Conservation (phyloP, 2,329 filamentous ascomycete species). For the Aspergillus sp. region DNA sequence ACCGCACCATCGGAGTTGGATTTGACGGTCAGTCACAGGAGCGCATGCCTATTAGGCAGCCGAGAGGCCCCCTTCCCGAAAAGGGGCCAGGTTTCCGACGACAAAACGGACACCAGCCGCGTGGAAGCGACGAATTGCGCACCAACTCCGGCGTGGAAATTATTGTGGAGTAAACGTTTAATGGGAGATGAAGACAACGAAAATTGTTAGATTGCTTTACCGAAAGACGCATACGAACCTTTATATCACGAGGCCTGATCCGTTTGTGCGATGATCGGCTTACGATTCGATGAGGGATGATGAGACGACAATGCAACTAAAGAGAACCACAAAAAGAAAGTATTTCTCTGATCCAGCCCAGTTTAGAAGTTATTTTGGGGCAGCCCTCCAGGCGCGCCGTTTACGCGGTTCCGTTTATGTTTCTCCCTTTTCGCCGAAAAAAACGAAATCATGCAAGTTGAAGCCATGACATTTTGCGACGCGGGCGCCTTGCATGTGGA, state of each 20-base stretch:
- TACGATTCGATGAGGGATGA: constrained; percentile 52
- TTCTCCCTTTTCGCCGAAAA: constrained; percentile 27
- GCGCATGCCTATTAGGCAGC: constrained; percentile 60
- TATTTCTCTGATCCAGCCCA: constrained; percentile 42
- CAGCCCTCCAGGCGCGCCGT: constrained; percentile 38
- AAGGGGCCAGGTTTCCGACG: constrained; percentile 59
- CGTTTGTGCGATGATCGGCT: constrained; percentile 41
- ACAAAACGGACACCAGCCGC: constrained; percentile 62
- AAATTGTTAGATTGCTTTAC: constrained; percentile 41
- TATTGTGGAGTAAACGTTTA: constrained; percentile 58
- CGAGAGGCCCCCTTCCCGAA: constrained; percentile 61
- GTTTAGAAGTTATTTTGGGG: constrained; percentile 45
- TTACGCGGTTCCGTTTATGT: constrained; percentile 29
- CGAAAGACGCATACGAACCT: constrained; percentile 42
- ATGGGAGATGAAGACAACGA: constrained; percentile 35
- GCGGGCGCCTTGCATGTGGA: constrained; percentile 27
- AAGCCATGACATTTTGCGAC: constrained; percentile 24
- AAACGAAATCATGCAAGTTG: constrained; percentile 29
- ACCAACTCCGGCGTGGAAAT: constrained; percentile 62
- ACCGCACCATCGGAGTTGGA: constrained; percentile 60
- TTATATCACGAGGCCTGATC: constrained; percentile 42
- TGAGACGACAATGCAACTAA: constrained; percentile 43
- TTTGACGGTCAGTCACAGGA: constrained; percentile 58
- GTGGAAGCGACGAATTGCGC: constrained; percentile 64
- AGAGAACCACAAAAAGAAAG: constrained; percentile 39